Evolutionary conservation across 1,284 basidiomycete genomes (phyloP).

Genomic region (Moesziomyces aphidis): DNA sequence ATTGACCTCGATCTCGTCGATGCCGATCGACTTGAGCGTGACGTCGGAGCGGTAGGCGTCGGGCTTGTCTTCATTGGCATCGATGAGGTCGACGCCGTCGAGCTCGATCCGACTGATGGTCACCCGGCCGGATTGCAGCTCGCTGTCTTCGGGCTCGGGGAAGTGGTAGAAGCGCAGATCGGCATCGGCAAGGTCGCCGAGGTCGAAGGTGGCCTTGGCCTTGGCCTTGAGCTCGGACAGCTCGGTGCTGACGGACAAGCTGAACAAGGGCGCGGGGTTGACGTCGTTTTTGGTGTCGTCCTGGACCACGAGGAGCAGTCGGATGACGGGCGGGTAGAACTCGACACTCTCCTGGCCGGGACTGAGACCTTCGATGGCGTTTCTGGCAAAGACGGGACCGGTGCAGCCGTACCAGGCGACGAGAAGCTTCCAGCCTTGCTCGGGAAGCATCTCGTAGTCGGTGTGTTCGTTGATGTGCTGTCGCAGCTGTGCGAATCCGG

Average conservation of each 20-base stretch:
- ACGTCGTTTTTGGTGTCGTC: constrained; percentile 55
- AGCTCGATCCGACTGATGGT: constrained; percentile 12
- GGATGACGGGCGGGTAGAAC: constrained; percentile 79
- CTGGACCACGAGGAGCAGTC: constrained; percentile 71
- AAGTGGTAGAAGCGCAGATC: constrained; percentile 50
- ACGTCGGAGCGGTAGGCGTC: constrained; percentile 50
- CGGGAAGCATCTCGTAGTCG: constrained; percentile 82
- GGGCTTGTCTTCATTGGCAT: constrained; percentile 45
- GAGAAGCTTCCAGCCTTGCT: constrained; percentile 79
- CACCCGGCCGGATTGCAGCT: constrained; percentile 23
- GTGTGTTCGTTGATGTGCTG: constrained; percentile 74
- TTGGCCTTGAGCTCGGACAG: constrained; percentile 53
- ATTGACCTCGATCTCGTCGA: constrained; percentile 60
- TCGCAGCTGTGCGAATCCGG: constrained; percentile 47
- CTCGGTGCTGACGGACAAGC: constrained; percentile 52
- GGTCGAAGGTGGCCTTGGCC: constrained; percentile 45
- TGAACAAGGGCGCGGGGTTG: constrained; percentile 29
- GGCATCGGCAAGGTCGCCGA: constrained; percentile 30
- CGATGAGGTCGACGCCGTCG: constrained; percentile 58
- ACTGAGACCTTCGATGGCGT: constrained; percentile 73
- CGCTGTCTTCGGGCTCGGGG: constrained; percentile 30
- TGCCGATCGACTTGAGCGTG: constrained; percentile 43
- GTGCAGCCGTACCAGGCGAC: constrained; percentile 79
- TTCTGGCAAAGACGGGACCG: constrained; percentile 74
- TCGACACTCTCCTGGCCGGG: constrained; percentile 75